Percentiles rank a stretch among this genome's conserved stretches.
These are phyloP conservation scores for Paspalum vaginatum DNA, from an alignment of 176 grass and related monocot species.

Conservation along the genomic window DNA sequence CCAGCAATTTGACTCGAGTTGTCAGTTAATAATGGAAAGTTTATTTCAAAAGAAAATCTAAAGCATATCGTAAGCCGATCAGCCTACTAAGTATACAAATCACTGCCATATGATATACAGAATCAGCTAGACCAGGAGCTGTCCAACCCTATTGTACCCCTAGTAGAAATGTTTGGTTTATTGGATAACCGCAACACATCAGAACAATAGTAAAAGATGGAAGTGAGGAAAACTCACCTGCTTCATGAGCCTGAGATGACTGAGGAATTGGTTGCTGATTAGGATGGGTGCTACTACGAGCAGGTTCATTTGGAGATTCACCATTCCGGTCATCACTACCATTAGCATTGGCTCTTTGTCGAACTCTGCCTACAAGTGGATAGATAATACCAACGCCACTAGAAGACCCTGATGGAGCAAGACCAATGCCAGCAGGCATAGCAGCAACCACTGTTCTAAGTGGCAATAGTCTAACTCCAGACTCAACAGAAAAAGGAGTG, in stretches of 20 bases:
- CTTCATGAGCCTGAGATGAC: conserved; percentile 53
- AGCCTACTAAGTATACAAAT: background rate
- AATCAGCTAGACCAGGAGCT: background rate
- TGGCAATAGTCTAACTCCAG: conserved; percentile 80
- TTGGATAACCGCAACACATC: conserved; percentile 22
- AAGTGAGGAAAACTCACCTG: conserved; percentile 41
- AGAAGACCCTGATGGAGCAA: conserved; percentile 46
- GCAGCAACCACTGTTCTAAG: conserved; percentile 75
- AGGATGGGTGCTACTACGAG: conserved; percentile 50
- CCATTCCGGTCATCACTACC: conserved; percentile 50
- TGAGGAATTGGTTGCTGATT: conserved; percentile 52
- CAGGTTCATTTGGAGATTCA: conserved; percentile 46
- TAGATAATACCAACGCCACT: conserved; percentile 60
- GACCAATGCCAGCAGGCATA: conserved; percentile 67
- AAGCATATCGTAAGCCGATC: background rate
- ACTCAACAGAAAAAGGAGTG: conserved; percentile 64
- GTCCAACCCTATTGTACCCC: conserved; percentile 6
- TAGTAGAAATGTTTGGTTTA: conserved; percentile 26
- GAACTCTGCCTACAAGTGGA: conserved; percentile 74
- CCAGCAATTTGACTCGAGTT: background rate
- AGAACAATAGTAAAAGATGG: conserved; percentile 33
- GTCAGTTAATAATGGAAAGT: background rate
- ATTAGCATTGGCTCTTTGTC: conserved; percentile 53
- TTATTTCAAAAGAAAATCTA: background rate
- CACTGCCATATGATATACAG: background rate